Conservation (phyloP, 2,329 filamentous ascomycete genomes). For the Verticillium dahliae region DNA sequence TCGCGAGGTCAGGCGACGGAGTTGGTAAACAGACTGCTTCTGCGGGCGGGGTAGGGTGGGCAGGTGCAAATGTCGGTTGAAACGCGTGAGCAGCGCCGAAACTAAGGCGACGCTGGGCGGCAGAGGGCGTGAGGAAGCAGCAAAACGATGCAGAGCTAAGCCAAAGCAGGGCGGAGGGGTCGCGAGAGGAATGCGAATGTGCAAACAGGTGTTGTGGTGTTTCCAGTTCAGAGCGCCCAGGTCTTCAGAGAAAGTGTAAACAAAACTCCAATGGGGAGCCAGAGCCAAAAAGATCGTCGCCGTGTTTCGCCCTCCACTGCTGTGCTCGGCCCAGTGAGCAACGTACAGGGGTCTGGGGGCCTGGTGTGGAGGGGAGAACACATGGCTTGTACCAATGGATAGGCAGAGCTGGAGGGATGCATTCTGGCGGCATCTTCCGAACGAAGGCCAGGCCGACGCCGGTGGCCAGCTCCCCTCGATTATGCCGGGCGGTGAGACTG, state of each 20-base stretch:
- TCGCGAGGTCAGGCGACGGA: slow-evolving; percentile 8
- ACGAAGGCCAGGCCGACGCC: neutral
- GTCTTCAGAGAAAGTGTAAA: neutral
- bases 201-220: neutral
- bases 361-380: neutral
- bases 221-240: neutral
- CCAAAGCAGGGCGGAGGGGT: slow-evolving; percentile 5
- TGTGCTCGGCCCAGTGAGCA: neutral
- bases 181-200: neutral
- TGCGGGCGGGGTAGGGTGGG: slow-evolving; percentile 2
- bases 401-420: neutral
- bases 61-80: slow-evolving; percentile 1
- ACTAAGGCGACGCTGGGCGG: neutral
- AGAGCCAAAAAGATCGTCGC: slow-evolving; percentile 3
- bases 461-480: neutral
- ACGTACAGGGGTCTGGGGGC: neutral
- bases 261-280: slow-evolving; percentile 1
- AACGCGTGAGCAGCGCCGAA: neutral
- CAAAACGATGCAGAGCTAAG: neutral
- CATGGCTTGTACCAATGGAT: neutral
- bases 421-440: neutral
- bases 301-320: neutral
- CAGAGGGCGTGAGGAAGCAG: neutral
- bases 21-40: neutral
- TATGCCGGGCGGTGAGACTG: neutral